Base-by-base conservation (phyloP, 2,329 filamentous ascomycete species). In the Cryphonectria naterciae region DNA sequence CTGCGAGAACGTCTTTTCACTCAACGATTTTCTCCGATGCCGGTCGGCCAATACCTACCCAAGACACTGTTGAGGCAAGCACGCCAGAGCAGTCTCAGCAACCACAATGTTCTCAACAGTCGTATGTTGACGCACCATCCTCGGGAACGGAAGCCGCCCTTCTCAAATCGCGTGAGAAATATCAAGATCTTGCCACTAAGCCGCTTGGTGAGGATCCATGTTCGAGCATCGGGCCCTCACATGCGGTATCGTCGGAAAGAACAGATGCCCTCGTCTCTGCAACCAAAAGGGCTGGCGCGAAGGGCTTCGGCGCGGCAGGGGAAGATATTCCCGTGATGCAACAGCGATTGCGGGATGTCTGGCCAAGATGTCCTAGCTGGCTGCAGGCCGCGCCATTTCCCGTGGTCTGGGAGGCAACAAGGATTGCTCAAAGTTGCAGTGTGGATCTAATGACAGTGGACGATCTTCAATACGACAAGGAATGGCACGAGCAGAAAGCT, bases 341-440 rank as follows among this genome's bases (percentile, higher is more conserved):
- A 19, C 15, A 64, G 25, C 37, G 25, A 22, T 15, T 64, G 37
- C 19, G 25, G 17, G 13, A 8, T 39, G 2, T 64, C 39, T 64
- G 61, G 61, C 61, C 61, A 28, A 32, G 1, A 32, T 43, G 84
- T 10, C 84, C 85, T 0, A 66, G 72, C 0, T 80, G 80, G 67
- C 77, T 87, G 4, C 79, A 81, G 3, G 67, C 79, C 0, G 86
- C 85, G 0, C 85, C 87, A 0, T 78, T 88, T 2, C 81, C 82
- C 2, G 79, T 88, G 6, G 75, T 83, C 4, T 89, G 87, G 87
- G 87, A 89, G 70, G 75, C 87, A 0, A 82, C 83, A 0, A 82
- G 87, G 15, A 81, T 85, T 25, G 83, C 84, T 0, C 74, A 84
- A 0, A 80, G 85, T 56, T 88, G 86, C 70, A 76, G 76, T 0